These are phyloP conservation scores for Groenewaldozyma sp. DNA, from an alignment of 1,139 yeast genomes.

Conservation along the genomic window DNA sequence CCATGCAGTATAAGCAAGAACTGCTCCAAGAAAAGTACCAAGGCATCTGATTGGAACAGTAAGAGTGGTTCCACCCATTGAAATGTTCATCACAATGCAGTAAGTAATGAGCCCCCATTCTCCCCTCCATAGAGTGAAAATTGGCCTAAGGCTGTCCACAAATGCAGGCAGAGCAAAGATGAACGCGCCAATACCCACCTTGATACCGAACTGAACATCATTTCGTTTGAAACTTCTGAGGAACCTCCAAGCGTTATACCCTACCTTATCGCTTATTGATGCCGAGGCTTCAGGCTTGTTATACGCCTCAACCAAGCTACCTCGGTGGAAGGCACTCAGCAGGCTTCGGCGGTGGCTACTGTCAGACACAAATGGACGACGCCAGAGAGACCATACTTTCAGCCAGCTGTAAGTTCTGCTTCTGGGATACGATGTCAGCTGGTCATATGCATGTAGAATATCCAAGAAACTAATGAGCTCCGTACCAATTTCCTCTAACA, in stretches of 20 bases:
- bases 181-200: slow-evolving; percentile 74
- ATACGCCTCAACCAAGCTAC: slow-evolving; percentile 1
- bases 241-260: slow-evolving; percentile 35
- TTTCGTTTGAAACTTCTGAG: slow-evolving; percentile 41
- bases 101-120: slow-evolving; percentile 82
- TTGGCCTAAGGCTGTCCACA: slow-evolving; percentile 42
- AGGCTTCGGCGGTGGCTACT: neutral
- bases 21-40: slow-evolving; percentile 70
- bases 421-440: slow-evolving; percentile 4
- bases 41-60: slow-evolving; percentile 66
- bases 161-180: slow-evolving; percentile 61
- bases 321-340: slow-evolving; percentile 1
- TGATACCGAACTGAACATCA: slow-evolving; percentile 68
- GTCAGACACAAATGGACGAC: neutral
- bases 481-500: slow-evolving; percentile 52
- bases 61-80: slow-evolving; percentile 79
- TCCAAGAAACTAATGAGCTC: slow-evolving; percentile 46
- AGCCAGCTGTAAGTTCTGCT: slow-evolving; percentile 42
- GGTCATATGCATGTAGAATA: slow-evolving; percentile 38
- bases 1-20: slow-evolving; percentile 54
- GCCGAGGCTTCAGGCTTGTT: neutral
- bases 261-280: slow-evolving; percentile 1
- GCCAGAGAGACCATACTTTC: slow-evolving; percentile 36
- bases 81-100: slow-evolving; percentile 76
- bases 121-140: slow-evolving; percentile 60